Evolutionary conservation across 805 yeast genomes (phyloP).

Genomic region (Lipomyces lipofer): DNA sequence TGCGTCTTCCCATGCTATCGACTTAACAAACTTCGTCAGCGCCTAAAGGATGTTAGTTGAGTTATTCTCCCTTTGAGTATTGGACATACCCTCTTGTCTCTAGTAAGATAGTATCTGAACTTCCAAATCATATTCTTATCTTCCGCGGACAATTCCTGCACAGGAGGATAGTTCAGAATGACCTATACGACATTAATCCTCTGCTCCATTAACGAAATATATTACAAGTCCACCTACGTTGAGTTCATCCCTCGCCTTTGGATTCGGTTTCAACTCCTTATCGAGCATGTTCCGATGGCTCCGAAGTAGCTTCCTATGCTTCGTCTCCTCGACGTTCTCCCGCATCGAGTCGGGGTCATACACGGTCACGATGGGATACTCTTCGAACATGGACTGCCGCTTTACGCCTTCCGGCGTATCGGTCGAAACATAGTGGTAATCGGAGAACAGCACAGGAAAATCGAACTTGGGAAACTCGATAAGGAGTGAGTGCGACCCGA

Average conservation of each 20-base stretch:
- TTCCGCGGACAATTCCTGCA: conserved; percentile 72
- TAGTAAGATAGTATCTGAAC: conserved; percentile 76
- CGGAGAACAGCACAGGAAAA: conserved; percentile 69
- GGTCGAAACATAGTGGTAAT: conserved; percentile 45
- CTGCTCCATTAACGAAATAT: neutral
- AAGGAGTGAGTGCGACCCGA: conserved; percentile 43
- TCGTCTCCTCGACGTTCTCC: conserved; percentile 84
- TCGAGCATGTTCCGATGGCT: conserved; percentile 77
- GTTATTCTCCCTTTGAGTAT: too few relatives aligned
- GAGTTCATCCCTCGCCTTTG: conserved; percentile 74
- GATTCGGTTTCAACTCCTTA: conserved; percentile 83
- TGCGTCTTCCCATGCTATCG: conserved; percentile 86
- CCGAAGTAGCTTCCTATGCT: conserved; percentile 81
- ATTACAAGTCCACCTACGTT: conserved; percentile 38
- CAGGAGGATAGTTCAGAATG: conserved; percentile 78
- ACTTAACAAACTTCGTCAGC: conserved; percentile 78
- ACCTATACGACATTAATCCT: conserved; percentile 2
- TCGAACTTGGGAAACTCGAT: conserved; percentile 67
- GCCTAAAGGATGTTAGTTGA: conserved; percentile 42
- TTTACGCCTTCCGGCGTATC: conserved; percentile 10
- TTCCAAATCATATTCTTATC: conserved; percentile 91
- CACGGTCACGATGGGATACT: conserved; percentile 40
- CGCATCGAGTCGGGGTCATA: conserved; percentile 69
- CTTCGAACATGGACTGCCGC: conserved; percentile 9
- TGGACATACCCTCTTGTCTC: conserved; percentile 51